Evolutionary conservation across 2,329 filamentous ascomycete species (phyloP), one percentile per base, ranked within the genome.

Genomic region (Botrytis byssoidea): DNA sequence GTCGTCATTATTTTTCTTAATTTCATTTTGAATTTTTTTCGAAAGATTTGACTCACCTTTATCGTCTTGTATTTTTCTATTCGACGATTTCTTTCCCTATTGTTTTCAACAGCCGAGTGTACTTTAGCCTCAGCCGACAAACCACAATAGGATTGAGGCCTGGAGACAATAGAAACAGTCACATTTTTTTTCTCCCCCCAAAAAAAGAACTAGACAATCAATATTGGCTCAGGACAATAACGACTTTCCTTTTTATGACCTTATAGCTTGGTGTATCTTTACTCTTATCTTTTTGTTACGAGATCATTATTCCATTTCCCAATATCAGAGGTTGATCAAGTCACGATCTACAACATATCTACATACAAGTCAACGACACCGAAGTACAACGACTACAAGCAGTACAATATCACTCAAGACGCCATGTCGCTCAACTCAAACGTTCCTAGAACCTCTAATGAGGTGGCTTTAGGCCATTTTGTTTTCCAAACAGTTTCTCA

Each of bases 391-490:
- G 10, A 57, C 66, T 42, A 42, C 66, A 42, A 32, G 35, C 37
- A 68, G 48, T 42, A 57, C 48, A 22, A 42, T n/a, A 57, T 57
- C 51, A 46, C 25, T 29, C 51, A 35, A 61, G 7, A 66, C 37
- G 60, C 10, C 22, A 68, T 68, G 71, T 73, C 67, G 18, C 42
- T 37, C 60, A 65, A 48, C 74, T 57, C 73, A 46, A 71, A 75
- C 40, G 64, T 78, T 55, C 68, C 60, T 76, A 63, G 74, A 66
- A 70, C 75, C 59, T 73, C 79, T 48, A 94, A 94, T 85, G 89
- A 91, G 82, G 88, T 88, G 71, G 93, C 93, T 68, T 87, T 96
- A 77, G 92, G 95, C 80, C 88, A 92, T 80, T 95, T 96, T 82
- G 89, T 96, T 84, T 93, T 92, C 83, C 88, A 89, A 78, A 91